Evolutionary conservation across 257 asterid genomes (phyloP).

Genomic region (Fraxinus quadrangulata): DNA sequence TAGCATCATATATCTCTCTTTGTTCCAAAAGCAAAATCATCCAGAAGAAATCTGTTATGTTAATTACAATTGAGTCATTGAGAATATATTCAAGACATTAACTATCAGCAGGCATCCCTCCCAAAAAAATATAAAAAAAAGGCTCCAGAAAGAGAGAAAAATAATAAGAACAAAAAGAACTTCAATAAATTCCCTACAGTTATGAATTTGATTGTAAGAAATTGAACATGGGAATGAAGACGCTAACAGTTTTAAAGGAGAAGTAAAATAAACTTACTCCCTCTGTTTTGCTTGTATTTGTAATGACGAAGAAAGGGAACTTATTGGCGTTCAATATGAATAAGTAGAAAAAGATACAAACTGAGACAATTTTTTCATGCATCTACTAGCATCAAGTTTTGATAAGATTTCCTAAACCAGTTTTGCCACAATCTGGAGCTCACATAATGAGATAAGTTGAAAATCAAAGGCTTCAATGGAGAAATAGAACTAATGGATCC

Average conservation of each 20-base stretch:
- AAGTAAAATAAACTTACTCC: background rate
- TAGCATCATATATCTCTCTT: background rate
- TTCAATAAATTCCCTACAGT: background rate
- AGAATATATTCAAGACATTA: background rate
- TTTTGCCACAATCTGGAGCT: background rate
- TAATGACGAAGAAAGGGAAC: background rate
- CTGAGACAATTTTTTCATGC: background rate
- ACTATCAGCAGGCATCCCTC: background rate
- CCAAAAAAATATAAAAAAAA: background rate
- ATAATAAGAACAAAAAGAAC: background rate
- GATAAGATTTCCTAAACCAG: constrained; percentile 4
- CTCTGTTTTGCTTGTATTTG: background rate
- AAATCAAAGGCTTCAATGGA: background rate
- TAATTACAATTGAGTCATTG: background rate
- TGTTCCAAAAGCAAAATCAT: constrained; percentile 6
- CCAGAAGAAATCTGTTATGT: background rate
- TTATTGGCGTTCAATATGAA: background rate
- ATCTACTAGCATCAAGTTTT: background rate
- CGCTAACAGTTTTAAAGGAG: background rate
- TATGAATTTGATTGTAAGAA: background rate
- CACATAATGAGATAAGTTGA: background rate
- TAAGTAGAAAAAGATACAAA: background rate
- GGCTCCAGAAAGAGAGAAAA: background rate
- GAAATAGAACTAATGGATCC: background rate
- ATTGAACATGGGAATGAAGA: background rate